Evolutionary conservation across 2,329 filamentous ascomycete species (phyloP).

Genomic region (Fusarium penzigii): DNA sequence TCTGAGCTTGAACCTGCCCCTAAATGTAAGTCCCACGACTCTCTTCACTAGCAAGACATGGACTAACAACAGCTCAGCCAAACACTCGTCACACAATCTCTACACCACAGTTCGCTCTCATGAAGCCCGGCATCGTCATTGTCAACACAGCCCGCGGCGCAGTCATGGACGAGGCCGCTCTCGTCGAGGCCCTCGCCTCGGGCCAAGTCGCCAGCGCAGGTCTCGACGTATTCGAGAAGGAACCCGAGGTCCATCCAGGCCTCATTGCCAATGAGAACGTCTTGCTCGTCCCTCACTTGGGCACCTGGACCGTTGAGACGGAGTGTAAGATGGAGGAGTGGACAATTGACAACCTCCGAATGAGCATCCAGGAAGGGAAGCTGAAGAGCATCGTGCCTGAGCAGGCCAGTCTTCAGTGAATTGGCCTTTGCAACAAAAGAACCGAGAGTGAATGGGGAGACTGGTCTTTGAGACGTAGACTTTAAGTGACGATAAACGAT

Average conservation of each 20-base stretch:
- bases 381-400: slow-evolving; percentile 73
- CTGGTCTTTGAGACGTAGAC: not conserved
- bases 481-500: not conserved
- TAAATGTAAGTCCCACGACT: slow-evolving; percentile 63
- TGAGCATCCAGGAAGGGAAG: slow-evolving; percentile 61
- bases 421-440: not conserved
- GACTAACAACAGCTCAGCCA: slow-evolving; percentile 35
- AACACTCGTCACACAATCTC: slow-evolving; percentile 77
- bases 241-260: slow-evolving; percentile 74
- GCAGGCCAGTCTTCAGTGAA: slow-evolving; percentile 47
- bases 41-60: not conserved
- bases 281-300: slow-evolving; percentile 81
- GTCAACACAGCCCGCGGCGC: slow-evolving; percentile 83
- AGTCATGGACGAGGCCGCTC: slow-evolving; percentile 78
- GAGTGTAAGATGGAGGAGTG: slow-evolving; percentile 72
- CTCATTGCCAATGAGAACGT: slow-evolving; percentile 70
- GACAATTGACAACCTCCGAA: slow-evolving; percentile 69
- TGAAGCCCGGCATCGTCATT: slow-evolving; percentile 77
- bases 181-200: slow-evolving; percentile 70
- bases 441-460: not conserved
- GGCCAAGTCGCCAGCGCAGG: slow-evolving; percentile 72
- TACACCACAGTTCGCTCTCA: slow-evolving; percentile 67
- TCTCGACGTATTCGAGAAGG: slow-evolving; percentile 81
- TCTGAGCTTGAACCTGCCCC: slow-evolving; percentile 75
- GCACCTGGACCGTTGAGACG: slow-evolving; percentile 74